Evolutionary conservation across 495 filamentous ascomycete genomes (phyloP).

Genomic region (Lasiosphaeria miniovina): DNA sequence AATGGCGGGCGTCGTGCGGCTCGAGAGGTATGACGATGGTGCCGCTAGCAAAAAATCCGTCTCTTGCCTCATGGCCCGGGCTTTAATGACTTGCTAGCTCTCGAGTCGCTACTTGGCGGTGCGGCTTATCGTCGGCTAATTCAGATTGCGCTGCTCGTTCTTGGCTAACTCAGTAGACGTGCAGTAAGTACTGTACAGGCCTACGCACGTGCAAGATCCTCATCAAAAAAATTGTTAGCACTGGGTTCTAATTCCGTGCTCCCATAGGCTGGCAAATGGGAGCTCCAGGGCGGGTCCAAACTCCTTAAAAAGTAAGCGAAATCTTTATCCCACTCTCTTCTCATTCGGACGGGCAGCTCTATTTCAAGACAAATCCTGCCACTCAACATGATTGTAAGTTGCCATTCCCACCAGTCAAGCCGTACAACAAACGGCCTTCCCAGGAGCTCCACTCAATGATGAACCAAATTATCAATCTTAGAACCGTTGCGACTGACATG

Average conservation of each 20-base stretch:
- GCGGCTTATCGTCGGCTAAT: too few species aligned
- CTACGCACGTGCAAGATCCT: not conserved
- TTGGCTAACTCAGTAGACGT: too few species aligned
- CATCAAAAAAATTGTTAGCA: not conserved
- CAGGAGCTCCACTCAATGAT: slow-evolving; percentile 22
- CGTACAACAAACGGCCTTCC: not conserved
- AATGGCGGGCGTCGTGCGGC: too few species aligned
- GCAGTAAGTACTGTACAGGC: too few species aligned
- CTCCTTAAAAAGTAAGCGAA: not conserved
- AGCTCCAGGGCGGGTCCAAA: not conserved
- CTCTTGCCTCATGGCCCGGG: too few species aligned
- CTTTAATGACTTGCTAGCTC: too few species aligned
- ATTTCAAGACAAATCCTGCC: not conserved
- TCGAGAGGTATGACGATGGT: too few species aligned
- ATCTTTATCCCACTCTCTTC: not conserved
- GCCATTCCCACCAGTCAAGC: not conserved
- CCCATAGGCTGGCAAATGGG: not conserved
- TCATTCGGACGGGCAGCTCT: not conserved
- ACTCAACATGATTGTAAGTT: slow-evolving; percentile 26
- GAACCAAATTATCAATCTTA: slow-evolving; percentile 48
- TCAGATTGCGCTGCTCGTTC: too few species aligned
- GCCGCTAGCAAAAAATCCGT: too few species aligned
- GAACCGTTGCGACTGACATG: slow-evolving; percentile 98
- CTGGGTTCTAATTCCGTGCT: not conserved
- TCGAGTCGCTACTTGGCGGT: too few species aligned